Evolutionary conservation across 140 eudicot genomes (phyloP).

Genomic region (Anethum foeniculum): DNA sequence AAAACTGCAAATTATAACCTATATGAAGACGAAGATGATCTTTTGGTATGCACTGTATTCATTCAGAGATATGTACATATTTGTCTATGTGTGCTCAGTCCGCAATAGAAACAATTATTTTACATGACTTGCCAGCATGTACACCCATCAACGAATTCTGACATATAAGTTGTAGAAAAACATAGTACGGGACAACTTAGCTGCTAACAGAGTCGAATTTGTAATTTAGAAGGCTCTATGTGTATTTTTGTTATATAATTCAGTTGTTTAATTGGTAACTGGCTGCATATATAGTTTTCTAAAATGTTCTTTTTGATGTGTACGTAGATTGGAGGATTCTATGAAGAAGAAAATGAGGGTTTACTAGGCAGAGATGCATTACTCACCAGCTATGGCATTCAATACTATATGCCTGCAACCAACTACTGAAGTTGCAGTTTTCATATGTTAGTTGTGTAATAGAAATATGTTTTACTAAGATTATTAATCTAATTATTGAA

Average conservation of each 20-base stretch:
- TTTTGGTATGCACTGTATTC: slow-evolving; percentile 50
- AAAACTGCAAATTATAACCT: slow-evolving; percentile 40
- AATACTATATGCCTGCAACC: slow-evolving; percentile 26
- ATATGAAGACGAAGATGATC: slow-evolving; percentile 60
- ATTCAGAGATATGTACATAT: not conserved
- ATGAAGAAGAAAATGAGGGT: slow-evolving; percentile 37
- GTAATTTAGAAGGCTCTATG: too few relatives aligned
- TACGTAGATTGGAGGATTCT: slow-evolving; percentile 44
- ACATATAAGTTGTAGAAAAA: too few relatives aligned
- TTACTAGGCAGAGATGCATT: slow-evolving; percentile 26
- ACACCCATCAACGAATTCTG: too few relatives aligned
- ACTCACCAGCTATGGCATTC: slow-evolving; percentile 29
- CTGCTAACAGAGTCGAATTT: too few relatives aligned
- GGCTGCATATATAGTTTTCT: not conserved
- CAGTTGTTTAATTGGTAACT: not conserved
- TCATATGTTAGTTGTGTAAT: too few relatives aligned
- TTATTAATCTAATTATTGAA: not conserved
- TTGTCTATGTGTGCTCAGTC: not conserved
- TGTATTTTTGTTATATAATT: too few relatives aligned
- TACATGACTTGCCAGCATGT: too few relatives aligned
- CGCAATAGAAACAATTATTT: not conserved
- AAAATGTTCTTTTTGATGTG: not conserved
- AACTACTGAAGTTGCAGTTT: not conserved
- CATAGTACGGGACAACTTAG: too few relatives aligned
- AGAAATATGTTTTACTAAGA: slow-evolving; percentile 1